These are phyloP conservation scores for Fusarium concolor DNA, from an alignment of 2,329 filamentous ascomycete genomes.

Conservation along the genomic window DNA sequence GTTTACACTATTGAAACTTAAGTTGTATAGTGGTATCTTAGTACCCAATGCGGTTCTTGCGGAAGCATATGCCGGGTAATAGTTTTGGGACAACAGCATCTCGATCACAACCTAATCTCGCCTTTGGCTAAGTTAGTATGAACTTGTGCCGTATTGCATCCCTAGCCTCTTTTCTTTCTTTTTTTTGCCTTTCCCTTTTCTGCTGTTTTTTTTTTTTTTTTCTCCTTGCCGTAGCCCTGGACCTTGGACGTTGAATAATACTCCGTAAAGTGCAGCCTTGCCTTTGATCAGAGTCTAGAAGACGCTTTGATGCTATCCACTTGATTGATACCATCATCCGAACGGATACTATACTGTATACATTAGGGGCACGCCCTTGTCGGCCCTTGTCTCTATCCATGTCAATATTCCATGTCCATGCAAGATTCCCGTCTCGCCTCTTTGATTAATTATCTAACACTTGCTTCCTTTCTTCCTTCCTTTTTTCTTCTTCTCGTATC, in stretches of 20 bases:
- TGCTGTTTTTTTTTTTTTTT: neutral
- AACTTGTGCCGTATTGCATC: conserved; percentile 8
- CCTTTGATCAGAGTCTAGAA: conserved; percentile 2
- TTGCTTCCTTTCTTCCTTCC: conserved; percentile 8
- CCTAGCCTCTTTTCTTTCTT: neutral
- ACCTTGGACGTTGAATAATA: conserved; percentile 1
- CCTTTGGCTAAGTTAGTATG: neutral
- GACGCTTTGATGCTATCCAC: conserved; percentile 24
- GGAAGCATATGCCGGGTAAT: conserved; percentile 6
- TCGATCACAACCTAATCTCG: conserved; percentile 6
- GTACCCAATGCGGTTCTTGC: neutral
- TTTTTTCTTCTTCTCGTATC: neutral
- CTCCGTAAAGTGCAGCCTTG: conserved; percentile 1
- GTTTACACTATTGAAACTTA: neutral
- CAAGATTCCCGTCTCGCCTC: conserved; percentile 39
- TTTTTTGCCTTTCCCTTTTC: neutral
- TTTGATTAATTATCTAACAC: conserved; percentile 21
- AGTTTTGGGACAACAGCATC: conserved; percentile 1
- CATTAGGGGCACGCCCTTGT: conserved; percentile 14
- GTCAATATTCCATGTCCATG: conserved; percentile 28
- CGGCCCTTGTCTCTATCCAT: neutral
- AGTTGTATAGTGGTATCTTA: neutral
- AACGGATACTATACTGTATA: neutral
- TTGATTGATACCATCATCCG: conserved; percentile 17
- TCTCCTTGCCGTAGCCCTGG: neutral